These are phyloP conservation scores for Lasiodiplodia citricola DNA, from an alignment of 2,329 filamentous ascomycete species.

Conservation along the genomic window DNA sequence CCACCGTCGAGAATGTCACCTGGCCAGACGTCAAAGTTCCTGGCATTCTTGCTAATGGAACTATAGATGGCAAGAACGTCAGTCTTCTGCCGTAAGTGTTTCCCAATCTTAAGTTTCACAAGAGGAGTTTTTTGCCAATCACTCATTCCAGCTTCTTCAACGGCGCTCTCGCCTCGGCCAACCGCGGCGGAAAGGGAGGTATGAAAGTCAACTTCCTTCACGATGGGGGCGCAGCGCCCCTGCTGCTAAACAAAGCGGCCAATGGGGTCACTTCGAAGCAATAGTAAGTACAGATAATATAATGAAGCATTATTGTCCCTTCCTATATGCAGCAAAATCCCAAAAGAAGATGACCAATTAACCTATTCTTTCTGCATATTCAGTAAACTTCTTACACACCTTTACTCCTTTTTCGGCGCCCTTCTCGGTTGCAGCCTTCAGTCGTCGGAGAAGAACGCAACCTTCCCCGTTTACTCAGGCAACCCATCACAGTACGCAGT, in stretches of 20 bases:
- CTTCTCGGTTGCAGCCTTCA: slow-evolving; percentile 51
- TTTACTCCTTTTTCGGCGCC: slow-evolving; percentile 66
- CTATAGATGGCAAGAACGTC: slow-evolving; percentile 57
- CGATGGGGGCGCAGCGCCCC: slow-evolving; percentile 61
- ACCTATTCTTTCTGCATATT: neutral
- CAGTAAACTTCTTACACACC: slow-evolving; percentile 64
- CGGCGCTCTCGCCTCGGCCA: slow-evolving; percentile 60
- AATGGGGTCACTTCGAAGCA: slow-evolving; percentile 58
- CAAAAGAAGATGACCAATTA: neutral
- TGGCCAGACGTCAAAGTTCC: slow-evolving; percentile 51
- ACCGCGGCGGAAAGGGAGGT: slow-evolving; percentile 54
- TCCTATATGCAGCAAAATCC: neutral
- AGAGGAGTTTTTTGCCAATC: neutral
- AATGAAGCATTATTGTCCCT: neutral
- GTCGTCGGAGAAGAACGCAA: neutral
- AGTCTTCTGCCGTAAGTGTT: slow-evolving; percentile 60
- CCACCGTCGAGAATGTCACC: slow-evolving; percentile 51
- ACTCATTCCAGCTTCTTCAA: slow-evolving; percentile 47
- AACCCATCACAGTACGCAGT: slow-evolving; percentile 57
- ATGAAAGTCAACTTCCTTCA: slow-evolving; percentile 66
- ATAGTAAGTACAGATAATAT: slow-evolving; percentile 51
- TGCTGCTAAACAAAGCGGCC: slow-evolving; percentile 62
- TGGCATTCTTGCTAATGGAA: slow-evolving; percentile 62
- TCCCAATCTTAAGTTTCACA: neutral
- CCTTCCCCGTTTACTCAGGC: slow-evolving; percentile 57